Evolutionary conservation across 2,329 filamentous ascomycete genomes (phyloP).

Genomic region (Botrytis elliptica): DNA sequence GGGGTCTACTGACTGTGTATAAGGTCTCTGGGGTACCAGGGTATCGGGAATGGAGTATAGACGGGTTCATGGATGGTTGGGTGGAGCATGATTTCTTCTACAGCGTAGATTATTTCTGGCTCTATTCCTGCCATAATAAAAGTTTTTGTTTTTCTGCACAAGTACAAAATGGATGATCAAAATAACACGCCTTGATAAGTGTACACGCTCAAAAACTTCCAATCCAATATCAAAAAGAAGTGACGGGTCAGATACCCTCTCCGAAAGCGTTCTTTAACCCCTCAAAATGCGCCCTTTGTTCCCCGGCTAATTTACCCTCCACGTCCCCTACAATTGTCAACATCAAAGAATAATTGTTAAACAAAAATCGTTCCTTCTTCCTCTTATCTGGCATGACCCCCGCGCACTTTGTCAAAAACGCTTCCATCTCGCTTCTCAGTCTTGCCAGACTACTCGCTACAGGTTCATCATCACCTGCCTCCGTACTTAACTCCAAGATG

Average conservation of each 20-base stretch:
- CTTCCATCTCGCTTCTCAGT: slow-evolving; percentile 77
- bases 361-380: slow-evolving; percentile 83
- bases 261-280: slow-evolving; percentile 59
- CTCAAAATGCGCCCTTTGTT: slow-evolving; percentile 76
- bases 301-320: slow-evolving; percentile 68
- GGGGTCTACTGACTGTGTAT: background rate
- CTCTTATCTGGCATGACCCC: slow-evolving; percentile 73
- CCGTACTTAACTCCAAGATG: slow-evolving; percentile 77
- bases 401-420: slow-evolving; percentile 75
- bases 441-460: slow-evolving; percentile 77
- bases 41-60: background rate
- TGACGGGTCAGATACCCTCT: slow-evolving; percentile 39
- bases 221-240: background rate
- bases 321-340: slow-evolving; percentile 84
- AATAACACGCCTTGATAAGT: background rate
- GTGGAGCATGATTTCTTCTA: background rate
- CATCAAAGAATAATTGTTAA: slow-evolving; percentile 95
- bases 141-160: background rate
- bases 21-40: background rate
- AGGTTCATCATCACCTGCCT: slow-evolving; percentile 91
- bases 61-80: background rate
- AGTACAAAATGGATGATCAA: background rate
- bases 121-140: slow-evolving; percentile 9
- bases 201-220: slow-evolving; percentile 8
- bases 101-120: background rate